Conservation (phyloP, 305 asterid genomes). For the Petunia hybrid region DNA sequence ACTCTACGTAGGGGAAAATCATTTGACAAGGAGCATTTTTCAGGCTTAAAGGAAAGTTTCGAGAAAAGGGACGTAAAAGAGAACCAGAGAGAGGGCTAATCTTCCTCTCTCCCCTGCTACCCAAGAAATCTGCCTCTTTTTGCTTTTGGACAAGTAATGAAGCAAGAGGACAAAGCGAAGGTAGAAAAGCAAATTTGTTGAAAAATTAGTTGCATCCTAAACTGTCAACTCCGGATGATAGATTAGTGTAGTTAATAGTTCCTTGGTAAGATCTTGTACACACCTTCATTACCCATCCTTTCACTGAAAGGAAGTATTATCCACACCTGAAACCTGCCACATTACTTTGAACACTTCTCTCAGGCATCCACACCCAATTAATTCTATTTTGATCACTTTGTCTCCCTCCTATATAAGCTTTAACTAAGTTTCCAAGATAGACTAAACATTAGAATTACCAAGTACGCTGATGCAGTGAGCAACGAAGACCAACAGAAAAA, state of each 20-base stretch:
- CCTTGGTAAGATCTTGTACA: neutral
- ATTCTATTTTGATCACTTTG: neutral
- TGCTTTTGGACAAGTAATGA: neutral
- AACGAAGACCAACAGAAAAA: neutral
- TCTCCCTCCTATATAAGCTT: neutral
- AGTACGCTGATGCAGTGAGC: neutral
- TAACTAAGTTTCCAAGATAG: neutral
- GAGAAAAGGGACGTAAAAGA: slow-evolving; percentile 3
- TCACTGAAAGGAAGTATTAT: neutral
- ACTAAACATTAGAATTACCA: neutral
- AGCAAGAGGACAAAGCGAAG: neutral
- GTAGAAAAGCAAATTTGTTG: neutral
- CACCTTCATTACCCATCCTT: neutral
- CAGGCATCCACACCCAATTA: neutral
- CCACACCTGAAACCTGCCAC: neutral
- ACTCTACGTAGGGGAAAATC: neutral
- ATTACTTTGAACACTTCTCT: neutral
- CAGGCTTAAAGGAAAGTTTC: neutral
- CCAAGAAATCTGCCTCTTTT: neutral
- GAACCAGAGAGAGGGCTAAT: neutral
- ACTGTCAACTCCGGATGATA: neutral
- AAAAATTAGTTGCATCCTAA: neutral
- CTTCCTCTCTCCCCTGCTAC: neutral
- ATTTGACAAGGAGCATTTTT: neutral
- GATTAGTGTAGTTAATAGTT: neutral